phyloP scores from a whole-genome alignment of 2,329 filamentous ascomycete genomes.

The Madurella fahalii region DNA sequence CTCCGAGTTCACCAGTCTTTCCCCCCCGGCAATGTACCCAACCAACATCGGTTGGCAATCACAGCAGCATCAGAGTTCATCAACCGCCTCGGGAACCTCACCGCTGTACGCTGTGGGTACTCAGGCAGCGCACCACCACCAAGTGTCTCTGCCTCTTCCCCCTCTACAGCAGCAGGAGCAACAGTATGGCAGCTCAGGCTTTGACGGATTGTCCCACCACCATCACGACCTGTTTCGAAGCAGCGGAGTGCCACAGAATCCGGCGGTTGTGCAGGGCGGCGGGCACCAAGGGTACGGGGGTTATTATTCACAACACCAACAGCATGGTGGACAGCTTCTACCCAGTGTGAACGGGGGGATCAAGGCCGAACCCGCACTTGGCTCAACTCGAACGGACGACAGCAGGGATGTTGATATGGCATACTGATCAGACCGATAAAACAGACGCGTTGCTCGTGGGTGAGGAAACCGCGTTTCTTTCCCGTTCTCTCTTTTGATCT shows the following conservation, averaged over 20 bases:
- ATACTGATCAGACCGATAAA: not conserved
- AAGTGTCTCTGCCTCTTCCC: not conserved
- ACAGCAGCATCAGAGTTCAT: slow-evolving; percentile 30
- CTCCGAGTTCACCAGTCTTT: slow-evolving; percentile 43
- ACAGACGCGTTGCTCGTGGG: not conserved
- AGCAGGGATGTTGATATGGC: not conserved
- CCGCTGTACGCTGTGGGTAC: slow-evolving; percentile 38
- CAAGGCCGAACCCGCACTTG: no score
- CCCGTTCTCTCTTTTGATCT: not conserved
- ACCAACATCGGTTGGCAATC: slow-evolving; percentile 26
- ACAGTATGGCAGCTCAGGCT: slow-evolving; percentile 5
- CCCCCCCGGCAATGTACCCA: slow-evolving; percentile 25
- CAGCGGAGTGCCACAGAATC: not conserved
- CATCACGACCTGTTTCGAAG: not conserved
- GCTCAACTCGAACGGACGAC: no score
- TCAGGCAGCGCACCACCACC: not conserved
- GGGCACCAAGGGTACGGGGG: no score
- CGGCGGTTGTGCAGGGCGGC: no score
- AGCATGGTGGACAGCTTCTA: no score
- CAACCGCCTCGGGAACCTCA: slow-evolving; percentile 38
- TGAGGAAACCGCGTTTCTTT: not conserved
- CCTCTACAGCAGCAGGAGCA: slow-evolving; percentile 29
- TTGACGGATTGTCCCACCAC: not conserved
- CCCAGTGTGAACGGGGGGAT: no score
- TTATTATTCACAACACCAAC: no score